These are phyloP conservation scores for Ophiostoma triangulosporum DNA, from an alignment of 2,329 filamentous ascomycete genomes.

Conservation along the genomic window DNA sequence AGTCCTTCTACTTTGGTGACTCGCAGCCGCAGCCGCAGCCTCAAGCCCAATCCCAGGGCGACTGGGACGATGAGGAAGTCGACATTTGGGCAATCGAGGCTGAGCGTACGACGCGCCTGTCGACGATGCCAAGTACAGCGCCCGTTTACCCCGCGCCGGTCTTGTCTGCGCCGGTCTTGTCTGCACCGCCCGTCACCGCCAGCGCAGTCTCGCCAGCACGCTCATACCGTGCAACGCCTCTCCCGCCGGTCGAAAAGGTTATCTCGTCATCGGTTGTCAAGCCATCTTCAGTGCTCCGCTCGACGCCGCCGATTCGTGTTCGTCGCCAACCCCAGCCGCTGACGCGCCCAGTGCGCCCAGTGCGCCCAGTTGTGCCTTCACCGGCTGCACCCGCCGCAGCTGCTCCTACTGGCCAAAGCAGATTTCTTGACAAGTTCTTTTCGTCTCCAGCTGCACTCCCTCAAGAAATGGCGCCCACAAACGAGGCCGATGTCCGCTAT, in stretches of 20 bases:
- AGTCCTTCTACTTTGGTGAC: not conserved
- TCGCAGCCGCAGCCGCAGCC: not conserved
- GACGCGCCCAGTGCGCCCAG: not conserved
- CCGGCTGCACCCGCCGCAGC: not conserved
- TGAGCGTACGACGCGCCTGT: slow-evolving; percentile 25
- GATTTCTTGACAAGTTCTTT: slow-evolving; percentile 30
- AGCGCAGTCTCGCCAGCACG: not conserved
- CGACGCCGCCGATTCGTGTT: not conserved
- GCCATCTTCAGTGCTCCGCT: not conserved
- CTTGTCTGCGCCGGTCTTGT: not conserved
- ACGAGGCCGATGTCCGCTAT: slow-evolving; percentile 8
- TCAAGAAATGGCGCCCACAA: slow-evolving; percentile 14
- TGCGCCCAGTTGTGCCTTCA: not conserved
- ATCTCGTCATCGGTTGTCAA: not conserved
- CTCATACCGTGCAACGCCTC: not conserved
- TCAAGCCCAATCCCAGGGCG: not conserved
- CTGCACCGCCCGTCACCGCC: not conserved
- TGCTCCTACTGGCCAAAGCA: not conserved
- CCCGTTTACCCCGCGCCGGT: not conserved
- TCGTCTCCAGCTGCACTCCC: slow-evolving; percentile 37
- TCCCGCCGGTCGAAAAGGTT: not conserved
- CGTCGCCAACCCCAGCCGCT: not conserved
- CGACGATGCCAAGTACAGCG: slow-evolving; percentile 9
- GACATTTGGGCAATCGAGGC: slow-evolving; percentile 48
- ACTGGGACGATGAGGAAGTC: slow-evolving; percentile 22